Evolutionary conservation across 495 filamentous ascomycete genomes (phyloP).

Genomic region (Oidiodendron maius): DNA sequence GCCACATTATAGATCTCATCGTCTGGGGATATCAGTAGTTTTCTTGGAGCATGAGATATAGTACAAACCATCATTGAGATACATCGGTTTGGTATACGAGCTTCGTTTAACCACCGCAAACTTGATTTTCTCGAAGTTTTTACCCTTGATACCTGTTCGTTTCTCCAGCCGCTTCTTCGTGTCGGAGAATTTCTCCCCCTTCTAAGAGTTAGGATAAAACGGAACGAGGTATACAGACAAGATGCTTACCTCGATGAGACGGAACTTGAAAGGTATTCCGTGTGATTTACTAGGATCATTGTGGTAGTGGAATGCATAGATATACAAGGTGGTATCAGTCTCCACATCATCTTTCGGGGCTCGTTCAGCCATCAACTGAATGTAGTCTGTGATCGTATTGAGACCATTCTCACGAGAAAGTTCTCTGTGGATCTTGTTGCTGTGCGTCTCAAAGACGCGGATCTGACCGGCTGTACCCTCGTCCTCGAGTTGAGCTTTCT

Average conservation of each 20-base stretch:
- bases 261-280: conserved; percentile 86
- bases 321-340: conserved; percentile 50
- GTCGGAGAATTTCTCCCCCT: conserved; percentile 70
- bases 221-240: background rate
- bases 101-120: conserved; percentile 75
- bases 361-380: conserved; percentile 70
- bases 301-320: conserved; percentile 88
- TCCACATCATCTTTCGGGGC: conserved; percentile 67
- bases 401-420: conserved; percentile 59
- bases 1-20: conserved; percentile 75
- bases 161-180: conserved; percentile 87
- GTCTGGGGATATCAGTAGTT: conserved; percentile 46
- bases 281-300: conserved; percentile 68
- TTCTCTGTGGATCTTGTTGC: conserved; percentile 73
- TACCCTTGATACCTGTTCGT: conserved; percentile 90
- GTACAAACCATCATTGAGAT: conserved; percentile 74
- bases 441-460: conserved; percentile 72
- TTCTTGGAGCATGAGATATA: background rate
- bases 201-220: background rate
- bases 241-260: conserved; percentile 71
- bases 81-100: conserved; percentile 65
- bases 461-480: conserved; percentile 59
- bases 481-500: conserved; percentile 72
- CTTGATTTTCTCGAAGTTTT: conserved; percentile 97
- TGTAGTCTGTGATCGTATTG: conserved; percentile 75